Base-by-base conservation (phyloP, 2,329 filamentous ascomycete species). In the Stagonosporopsis cucurbitacearum region DNA sequence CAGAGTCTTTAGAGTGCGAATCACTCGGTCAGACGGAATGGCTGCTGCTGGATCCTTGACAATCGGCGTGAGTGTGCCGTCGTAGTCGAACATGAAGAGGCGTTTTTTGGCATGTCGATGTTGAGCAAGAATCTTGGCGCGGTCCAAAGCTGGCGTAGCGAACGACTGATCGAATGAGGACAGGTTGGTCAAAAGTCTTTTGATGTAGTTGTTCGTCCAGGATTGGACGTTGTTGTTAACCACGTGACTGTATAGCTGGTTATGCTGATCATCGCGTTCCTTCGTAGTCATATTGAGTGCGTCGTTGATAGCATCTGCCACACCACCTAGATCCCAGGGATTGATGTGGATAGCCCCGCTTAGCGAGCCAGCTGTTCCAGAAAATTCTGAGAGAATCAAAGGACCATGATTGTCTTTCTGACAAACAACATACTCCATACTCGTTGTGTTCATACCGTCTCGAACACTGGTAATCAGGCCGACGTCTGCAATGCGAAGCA, bases 21-120 rank as follows among this genome's bases (percentile, higher is more conserved):
- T 88, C 20, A 97, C 86, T 20, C 88, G 86, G 65, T 92, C 88
- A 0, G 93, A 94, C 0, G 95, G 95, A 35, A 97, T 88, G 3
- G 95, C 95, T 5, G 92, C 88, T 63, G 89, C 88, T 1, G 95
- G 95, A 69, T 98, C 92, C 65, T 90, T 89, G 51, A 98, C 95
- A 67, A 99, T 98, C 0, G 93, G 83, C 3, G 95, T 98, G 50
- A 99, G 84, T 0, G 95, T 99, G 43, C 95, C 95, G 73, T 99
- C 95, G 70, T 99, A 99, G 78, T 99, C 95, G 72, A 98, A 97
- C 91, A 99, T 94, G 80, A 98, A 96, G 3, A 99, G 82, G 11
- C 95, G 87, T 77, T 90, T 91, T 59, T 84, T 84, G 3, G 92
- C 87, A 35, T 84, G 80, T 57, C 87, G 86, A 76, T 97, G 98